Evolutionary conservation across 73 alveolate species (phyloP), one percentile per base, ranked within the genome.

Genomic region (Paramecium sonneborni): DNA sequence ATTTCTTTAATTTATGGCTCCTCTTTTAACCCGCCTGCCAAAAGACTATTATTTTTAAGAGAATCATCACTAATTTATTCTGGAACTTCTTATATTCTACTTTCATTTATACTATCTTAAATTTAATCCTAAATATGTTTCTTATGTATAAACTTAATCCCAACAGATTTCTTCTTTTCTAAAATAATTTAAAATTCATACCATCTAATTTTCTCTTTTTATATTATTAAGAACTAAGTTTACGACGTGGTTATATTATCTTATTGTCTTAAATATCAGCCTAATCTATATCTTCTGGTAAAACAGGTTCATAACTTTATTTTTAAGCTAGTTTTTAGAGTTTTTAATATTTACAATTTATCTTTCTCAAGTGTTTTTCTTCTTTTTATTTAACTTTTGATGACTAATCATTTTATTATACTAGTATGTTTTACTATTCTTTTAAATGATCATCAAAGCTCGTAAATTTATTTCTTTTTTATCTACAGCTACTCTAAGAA

Each of bases 11-110:
- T 26, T 32, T 26, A 26, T 32, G 39, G 39, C 44, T 62, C 44
- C 1, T 11, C 44, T 62, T 62, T 32, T 62, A 26, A 12, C 48
- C 39, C 39, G 52, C 26, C 84, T 15, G 26, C 84, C 1, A 62
- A 26, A 62, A 62, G 84, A 62, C 84, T 62, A 24, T 62, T 62
- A 30, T 62, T 62, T 62, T 62, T 62, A 14, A 62, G 84, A 0
- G 84, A 62, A 62, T 62, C 84, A 62, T 62, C 84, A 21, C 84
- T 62, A 6, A 9, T 18, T 52, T 52, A 52, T 62, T 62, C 84
- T 26, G 12, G 24, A 15, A 62, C 46, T 30, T 30, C 84, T 62
- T 62, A 62, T 4, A 62, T 62, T 62, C 84, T 62, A 62, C 84
- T 62, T 28, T 62, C 84, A 62, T 62, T 62, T 30, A 62, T 62